A percentile compares a stretch with the other conserved stretches of the same genome.
Evolutionary conservation across 2,329 filamentous ascomycete species (phyloP).

Genomic region (Fusarium chaquense): DNA sequence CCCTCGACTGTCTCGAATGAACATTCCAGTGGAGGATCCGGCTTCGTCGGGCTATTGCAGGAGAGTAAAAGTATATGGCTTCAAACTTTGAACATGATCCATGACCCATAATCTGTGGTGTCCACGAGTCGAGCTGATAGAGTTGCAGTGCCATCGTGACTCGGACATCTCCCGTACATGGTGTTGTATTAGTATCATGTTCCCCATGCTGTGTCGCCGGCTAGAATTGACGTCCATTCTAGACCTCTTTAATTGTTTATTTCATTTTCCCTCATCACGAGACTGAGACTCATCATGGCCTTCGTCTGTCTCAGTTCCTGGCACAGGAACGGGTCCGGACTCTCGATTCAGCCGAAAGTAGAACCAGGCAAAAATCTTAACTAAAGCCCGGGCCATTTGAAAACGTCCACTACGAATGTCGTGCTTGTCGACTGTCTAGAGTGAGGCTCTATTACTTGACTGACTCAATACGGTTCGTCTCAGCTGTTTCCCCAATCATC

Average conservation of each 20-base stretch:
- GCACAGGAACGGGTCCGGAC: slow-evolving; percentile 16
- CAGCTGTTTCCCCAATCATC: slow-evolving; percentile 15
- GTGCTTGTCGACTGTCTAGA: slow-evolving; percentile 18
- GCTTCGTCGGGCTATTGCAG: slow-evolving; percentile 5
- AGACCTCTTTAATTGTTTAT: neutral
- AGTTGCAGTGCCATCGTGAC: slow-evolving; percentile 21
- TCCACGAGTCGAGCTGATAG: slow-evolving; percentile 24
- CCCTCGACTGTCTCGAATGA: slow-evolving; percentile 38
- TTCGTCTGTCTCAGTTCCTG: slow-evolving; percentile 20
- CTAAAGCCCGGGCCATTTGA: slow-evolving; percentile 25
- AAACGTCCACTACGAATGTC: slow-evolving; percentile 25
- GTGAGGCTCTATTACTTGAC: slow-evolving; percentile 19
- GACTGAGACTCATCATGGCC: slow-evolving; percentile 28
- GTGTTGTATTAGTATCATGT: neutral
- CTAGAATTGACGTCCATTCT: slow-evolving; percentile 7
- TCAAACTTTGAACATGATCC: neutral
- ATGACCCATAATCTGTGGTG: neutral
- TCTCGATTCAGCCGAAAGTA: slow-evolving; percentile 27
- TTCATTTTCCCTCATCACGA: slow-evolving; percentile 13
- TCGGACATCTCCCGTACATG: slow-evolving; percentile 26
- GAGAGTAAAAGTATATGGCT: slow-evolving; percentile 33
- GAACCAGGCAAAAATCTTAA: slow-evolving; percentile 20
- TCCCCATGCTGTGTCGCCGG: neutral
- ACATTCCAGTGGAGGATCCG: slow-evolving; percentile 36
- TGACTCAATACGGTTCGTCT: slow-evolving; percentile 19